phyloP scores from a whole-genome alignment of 129 eudicot genomes.

The Sambucus nigra region DNA sequence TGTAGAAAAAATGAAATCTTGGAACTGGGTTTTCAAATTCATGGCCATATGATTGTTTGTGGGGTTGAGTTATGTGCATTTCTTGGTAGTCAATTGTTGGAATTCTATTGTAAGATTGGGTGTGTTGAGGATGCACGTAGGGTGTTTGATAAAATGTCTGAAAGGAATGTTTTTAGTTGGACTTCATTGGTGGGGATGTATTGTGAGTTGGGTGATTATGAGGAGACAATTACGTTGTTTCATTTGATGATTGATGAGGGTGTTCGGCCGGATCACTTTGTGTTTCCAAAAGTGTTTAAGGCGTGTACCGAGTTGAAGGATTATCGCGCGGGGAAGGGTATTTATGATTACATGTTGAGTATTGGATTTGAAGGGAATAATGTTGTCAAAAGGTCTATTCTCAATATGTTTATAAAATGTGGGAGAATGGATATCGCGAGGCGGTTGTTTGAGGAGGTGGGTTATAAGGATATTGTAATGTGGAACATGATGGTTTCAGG shows the following conservation, averaged over 20 bases:
- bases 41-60: slow-evolving; percentile 12
- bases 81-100: slow-evolving; percentile 33
- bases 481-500: slow-evolving; percentile 48
- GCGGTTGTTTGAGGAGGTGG: slow-evolving; percentile 27
- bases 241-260: slow-evolving; percentile 30
- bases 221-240: slow-evolving; percentile 26
- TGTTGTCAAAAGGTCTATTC: slow-evolving; percentile 30
- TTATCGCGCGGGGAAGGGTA: slow-evolving; percentile 29
- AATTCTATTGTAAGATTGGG: slow-evolving; percentile 24
- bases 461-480: slow-evolving; percentile 27
- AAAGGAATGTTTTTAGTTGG: slow-evolving; percentile 40
- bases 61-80: slow-evolving; percentile 15
- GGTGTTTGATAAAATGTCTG: no score
- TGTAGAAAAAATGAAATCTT: slow-evolving; percentile 1
- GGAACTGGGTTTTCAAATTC: slow-evolving; percentile 15
- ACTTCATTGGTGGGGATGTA: slow-evolving; percentile 31
- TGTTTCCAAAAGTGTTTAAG: slow-evolving; percentile 40
- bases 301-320: slow-evolving; percentile 37
- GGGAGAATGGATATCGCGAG: slow-evolving; percentile 39
- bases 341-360: slow-evolving; percentile 38
- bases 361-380: slow-evolving; percentile 41
- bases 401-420: slow-evolving; percentile 45
- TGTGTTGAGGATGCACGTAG: slow-evolving; percentile 13
- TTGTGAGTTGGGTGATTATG: slow-evolving; percentile 23
- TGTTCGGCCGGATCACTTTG: slow-evolving; percentile 39